phyloP scores from a whole-genome alignment of 2,329 filamentous ascomycete genomes.

The Fusarium torreyae region DNA sequence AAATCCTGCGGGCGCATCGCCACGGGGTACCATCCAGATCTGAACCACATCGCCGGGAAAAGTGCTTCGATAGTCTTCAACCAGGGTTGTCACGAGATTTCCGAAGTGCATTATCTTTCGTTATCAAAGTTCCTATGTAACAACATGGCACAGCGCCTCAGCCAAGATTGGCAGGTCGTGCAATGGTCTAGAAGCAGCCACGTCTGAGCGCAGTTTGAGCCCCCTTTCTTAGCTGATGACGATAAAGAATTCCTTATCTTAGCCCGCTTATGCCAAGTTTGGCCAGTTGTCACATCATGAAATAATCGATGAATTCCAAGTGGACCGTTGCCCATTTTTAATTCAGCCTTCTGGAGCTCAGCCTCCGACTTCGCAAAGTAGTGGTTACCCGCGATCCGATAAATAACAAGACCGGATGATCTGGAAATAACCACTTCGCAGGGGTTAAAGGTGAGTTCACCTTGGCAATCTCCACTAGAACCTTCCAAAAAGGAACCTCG shows the following conservation, averaged over 20 bases:
- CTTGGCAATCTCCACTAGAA: not conserved
- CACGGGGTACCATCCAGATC: slow-evolving; percentile 25
- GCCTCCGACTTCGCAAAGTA: slow-evolving; percentile 8
- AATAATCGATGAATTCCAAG: not conserved
- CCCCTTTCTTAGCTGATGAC: slow-evolving; percentile 1
- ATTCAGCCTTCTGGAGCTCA: slow-evolving; percentile 5
- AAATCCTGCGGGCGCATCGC: not conserved
- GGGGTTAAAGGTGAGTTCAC: not conserved
- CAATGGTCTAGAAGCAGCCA: not conserved
- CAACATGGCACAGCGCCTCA: not conserved
- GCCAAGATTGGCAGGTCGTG: not conserved
- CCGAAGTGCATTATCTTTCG: not conserved
- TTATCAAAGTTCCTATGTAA: not conserved
- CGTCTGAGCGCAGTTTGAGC: not conserved
- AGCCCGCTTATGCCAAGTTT: too few relatives aligned
- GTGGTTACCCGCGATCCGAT: slow-evolving; percentile 2
- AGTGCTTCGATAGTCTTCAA: not conserved
- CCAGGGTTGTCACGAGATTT: not conserved
- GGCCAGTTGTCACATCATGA: too few relatives aligned
- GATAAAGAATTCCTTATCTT: not conserved
- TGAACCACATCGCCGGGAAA: slow-evolving; percentile 25
- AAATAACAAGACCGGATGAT: not conserved
- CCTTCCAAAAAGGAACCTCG: slow-evolving; percentile 22
- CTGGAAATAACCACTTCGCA: not conserved
- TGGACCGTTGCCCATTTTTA: not conserved